These are phyloP conservation scores for Pneumocystis oryctolagi DNA, from an alignment of 1,139 yeast species.

Conservation along the genomic window DNA sequence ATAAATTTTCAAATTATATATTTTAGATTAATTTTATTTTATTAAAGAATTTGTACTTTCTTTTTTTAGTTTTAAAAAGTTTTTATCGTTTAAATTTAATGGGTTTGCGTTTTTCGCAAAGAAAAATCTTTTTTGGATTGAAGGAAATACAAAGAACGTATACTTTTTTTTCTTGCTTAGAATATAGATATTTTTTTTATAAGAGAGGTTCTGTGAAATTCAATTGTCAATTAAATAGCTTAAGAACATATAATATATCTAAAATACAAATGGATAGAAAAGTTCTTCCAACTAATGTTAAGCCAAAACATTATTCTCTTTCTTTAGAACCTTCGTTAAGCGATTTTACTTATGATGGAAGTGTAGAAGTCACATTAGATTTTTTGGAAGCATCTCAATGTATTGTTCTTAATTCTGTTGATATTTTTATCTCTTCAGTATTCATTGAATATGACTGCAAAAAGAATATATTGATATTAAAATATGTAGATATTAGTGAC, in stretches of 20 bases:
- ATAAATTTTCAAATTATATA: no score
- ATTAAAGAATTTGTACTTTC: neutral
- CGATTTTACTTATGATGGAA: conserved; percentile 56
- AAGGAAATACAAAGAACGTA: neutral
- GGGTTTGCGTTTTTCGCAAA: neutral
- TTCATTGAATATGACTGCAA: conserved; percentile 29
- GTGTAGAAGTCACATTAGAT: conserved; percentile 35
- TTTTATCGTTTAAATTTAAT: neutral
- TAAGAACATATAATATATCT: neutral
- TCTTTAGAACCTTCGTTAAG: conserved; percentile 60
- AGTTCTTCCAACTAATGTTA: conserved; percentile 57
- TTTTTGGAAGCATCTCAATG: conserved; percentile 41
- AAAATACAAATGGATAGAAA: conserved; percentile 28
- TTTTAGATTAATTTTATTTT: neutral
- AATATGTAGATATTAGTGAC: conserved; percentile 11
- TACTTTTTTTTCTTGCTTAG: neutral
- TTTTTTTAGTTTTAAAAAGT: neutral
- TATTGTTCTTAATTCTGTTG: conserved; percentile 47
- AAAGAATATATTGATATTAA: conserved; percentile 13
- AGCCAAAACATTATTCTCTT: conserved; percentile 54
- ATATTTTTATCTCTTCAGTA: conserved; percentile 46
- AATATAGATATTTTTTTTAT: neutral
- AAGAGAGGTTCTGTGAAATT: neutral
- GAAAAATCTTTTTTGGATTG: neutral
- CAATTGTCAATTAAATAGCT: neutral